phyloP scores from a whole-genome alignment of 441 rosid species.

The Mallotus repandus region DNA sequence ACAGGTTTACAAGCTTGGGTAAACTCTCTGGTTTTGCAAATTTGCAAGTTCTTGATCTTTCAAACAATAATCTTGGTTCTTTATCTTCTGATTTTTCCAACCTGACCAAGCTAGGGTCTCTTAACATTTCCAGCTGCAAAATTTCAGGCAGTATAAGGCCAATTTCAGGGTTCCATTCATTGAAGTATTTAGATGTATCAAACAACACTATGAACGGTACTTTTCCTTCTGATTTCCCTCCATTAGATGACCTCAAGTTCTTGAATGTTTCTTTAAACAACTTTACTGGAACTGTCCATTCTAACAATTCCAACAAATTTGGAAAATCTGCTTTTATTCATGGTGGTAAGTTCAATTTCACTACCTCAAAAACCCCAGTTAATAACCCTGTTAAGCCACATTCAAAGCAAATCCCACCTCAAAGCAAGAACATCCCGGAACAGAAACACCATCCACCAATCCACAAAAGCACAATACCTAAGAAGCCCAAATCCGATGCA shows the following conservation, averaged over 20 bases:
- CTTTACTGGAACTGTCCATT: constrained; percentile 51
- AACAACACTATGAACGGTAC: constrained; percentile 61
- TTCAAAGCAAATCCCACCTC: constrained; percentile 19
- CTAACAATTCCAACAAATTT: constrained; percentile 42
- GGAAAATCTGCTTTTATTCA: constrained; percentile 64
- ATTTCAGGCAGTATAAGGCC: constrained; percentile 50
- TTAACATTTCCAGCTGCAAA: constrained; percentile 63
- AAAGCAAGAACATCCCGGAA: constrained; percentile 19
- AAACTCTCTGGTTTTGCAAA: constrained; percentile 51
- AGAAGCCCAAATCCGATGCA: constrained; percentile 16
- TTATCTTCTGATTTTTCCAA: constrained; percentile 53
- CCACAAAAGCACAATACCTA: not conserved
- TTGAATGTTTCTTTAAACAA: constrained; percentile 67
- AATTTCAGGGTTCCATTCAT: constrained; percentile 45
- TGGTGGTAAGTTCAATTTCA: constrained; percentile 48
- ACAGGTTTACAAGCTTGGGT: constrained; percentile 65
- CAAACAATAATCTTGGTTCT: constrained; percentile 49
- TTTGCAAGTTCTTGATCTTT: constrained; percentile 56
- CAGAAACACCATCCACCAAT: constrained; percentile 8
- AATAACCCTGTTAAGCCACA: constrained; percentile 19
- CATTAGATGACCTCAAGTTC: constrained; percentile 41
- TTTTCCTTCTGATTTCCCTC: constrained; percentile 80
- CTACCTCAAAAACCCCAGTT: constrained; percentile 35
- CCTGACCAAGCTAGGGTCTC: constrained; percentile 43
- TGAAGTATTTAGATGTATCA: constrained; percentile 67